A percentile compares a stretch with the other conserved stretches of the same genome.
Evolutionary conservation across 108 stramenopile species (phyloP).

Genomic region (Skeletonema grethae): DNA sequence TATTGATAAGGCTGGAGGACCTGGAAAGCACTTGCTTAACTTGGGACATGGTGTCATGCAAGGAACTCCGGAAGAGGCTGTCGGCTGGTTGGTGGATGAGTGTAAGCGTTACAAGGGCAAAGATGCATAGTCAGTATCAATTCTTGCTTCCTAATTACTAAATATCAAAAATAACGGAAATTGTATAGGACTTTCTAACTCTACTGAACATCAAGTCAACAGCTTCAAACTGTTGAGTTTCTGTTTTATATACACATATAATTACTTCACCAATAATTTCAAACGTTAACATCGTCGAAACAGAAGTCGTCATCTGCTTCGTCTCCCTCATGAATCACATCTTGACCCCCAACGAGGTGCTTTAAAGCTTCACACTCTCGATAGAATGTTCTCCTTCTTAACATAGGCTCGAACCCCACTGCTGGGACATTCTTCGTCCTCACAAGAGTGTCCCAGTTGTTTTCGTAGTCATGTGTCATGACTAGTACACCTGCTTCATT

Average conservation of each 20-base stretch:
- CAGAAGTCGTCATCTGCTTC: constrained; percentile 28
- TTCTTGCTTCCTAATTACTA: background rate
- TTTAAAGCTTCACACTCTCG: constrained; percentile 62
- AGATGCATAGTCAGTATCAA: constrained; percentile 17
- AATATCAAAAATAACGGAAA: background rate
- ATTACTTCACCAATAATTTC: background rate
- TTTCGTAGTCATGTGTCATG: constrained; percentile 42
- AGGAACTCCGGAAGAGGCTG: constrained; percentile 94
- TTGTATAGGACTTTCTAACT: background rate
- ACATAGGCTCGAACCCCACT: constrained; percentile 81
- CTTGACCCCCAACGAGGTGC: constrained; percentile 21
- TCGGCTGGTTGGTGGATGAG: constrained; percentile 92
- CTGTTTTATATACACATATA: background rate
- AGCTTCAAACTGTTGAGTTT: constrained; percentile 1
- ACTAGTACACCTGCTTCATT: constrained; percentile 76
- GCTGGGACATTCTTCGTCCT: constrained; percentile 66
- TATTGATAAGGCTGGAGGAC: constrained; percentile 93
- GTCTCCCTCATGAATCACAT: constrained; percentile 37
- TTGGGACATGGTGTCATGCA: constrained; percentile 98
- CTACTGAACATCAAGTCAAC: background rate
- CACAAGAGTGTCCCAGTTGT: constrained; percentile 44
- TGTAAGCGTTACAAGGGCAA: constrained; percentile 82
- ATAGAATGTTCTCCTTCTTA: constrained; percentile 59
- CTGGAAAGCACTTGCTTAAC: constrained; percentile 91
- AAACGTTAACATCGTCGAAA: constrained; percentile 9